Percentiles rank a stretch among this genome's conserved stretches.
Evolutionary conservation across 1,284 basidiomycete species (phyloP).

Genomic region (Ceratobasidium sp.): DNA sequence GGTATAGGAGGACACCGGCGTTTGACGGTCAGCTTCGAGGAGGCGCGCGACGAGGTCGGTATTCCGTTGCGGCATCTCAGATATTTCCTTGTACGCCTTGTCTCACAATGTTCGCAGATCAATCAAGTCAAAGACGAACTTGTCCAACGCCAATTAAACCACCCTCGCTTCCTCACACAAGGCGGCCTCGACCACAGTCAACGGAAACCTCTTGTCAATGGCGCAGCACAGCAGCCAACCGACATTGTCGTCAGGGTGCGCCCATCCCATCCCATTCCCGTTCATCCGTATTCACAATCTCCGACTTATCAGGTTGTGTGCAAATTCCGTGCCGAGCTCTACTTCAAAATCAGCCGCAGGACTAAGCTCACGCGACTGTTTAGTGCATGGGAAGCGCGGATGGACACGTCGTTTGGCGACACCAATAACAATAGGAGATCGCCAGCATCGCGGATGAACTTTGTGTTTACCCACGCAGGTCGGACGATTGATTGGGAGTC

Average conservation of each 20-base stretch:
- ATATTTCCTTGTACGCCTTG: slow-evolving; percentile 4
- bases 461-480: slow-evolving; percentile 81
- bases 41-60: slow-evolving; percentile 77
- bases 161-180: slow-evolving; percentile 8
- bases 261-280: neutral
- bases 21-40: slow-evolving; percentile 74
- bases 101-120: slow-evolving; percentile 29
- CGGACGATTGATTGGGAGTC: slow-evolving; percentile 72
- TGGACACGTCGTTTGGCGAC: slow-evolving; percentile 58
- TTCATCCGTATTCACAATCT: neutral
- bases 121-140: slow-evolving; percentile 37
- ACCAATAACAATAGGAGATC: slow-evolving; percentile 45
- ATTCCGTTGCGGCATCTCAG: slow-evolving; percentile 10
- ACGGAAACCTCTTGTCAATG: slow-evolving; percentile 37
- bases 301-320: slow-evolving; percentile 71
- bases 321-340: slow-evolving; percentile 82
- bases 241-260: slow-evolving; percentile 33
- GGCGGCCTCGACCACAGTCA: neutral
- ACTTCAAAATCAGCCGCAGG: slow-evolving; percentile 87
- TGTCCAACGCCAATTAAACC: slow-evolving; percentile 21
- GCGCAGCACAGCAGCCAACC: slow-evolving; percentile 22
- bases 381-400: slow-evolving; percentile 83
- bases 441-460: slow-evolving; percentile 48
- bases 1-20: slow-evolving; percentile 79
- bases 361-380: slow-evolving; percentile 79